These are phyloP conservation scores for Fonsecaea erecta DNA, from an alignment of 2,329 filamentous ascomycete genomes.

Conservation along the genomic window DNA sequence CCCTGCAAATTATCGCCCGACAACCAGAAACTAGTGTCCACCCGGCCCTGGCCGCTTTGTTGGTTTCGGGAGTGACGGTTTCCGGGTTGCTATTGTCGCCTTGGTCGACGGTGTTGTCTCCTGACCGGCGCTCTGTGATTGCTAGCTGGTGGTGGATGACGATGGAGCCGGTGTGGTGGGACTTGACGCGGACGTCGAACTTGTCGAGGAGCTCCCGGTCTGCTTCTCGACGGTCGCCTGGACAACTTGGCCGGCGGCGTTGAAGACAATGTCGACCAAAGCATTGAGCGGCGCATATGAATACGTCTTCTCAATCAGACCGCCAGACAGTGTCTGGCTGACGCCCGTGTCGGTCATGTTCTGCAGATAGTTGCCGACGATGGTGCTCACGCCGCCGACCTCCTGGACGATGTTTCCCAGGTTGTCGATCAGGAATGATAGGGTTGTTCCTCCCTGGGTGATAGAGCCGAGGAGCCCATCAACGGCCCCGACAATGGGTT, in stretches of 20 bases:
- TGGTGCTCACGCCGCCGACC: constrained; percentile 58
- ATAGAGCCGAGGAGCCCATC: constrained; percentile 65
- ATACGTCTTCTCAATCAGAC: constrained; percentile 57
- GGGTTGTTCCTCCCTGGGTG: constrained; percentile 59
- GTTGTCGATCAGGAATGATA: constrained; percentile 65
- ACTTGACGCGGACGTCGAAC: constrained; percentile 12
- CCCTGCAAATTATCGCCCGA: background rate
- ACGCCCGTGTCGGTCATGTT: constrained; percentile 62
- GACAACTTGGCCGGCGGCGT: constrained; percentile 60
- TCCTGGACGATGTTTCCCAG: constrained; percentile 67
- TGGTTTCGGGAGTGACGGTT: background rate
- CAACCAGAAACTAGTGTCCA: background rate
- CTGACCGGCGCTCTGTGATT: background rate
- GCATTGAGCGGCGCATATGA: constrained; percentile 56
- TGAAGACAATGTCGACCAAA: constrained; percentile 62
- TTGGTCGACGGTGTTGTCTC: background rate
- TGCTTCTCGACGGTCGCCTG: constrained; percentile 46
- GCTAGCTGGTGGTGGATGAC: constrained; percentile 3
- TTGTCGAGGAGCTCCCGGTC: constrained; percentile 10
- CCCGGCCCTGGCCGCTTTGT: background rate
- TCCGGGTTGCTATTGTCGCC: background rate
- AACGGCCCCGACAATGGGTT: constrained; percentile 60
- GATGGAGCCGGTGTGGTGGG: constrained; percentile 17
- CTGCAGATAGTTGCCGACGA: constrained; percentile 62
- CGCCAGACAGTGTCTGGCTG: constrained; percentile 26